A percentile compares a stretch with the other conserved stretches of the same genome.
These are phyloP conservation scores for Pestalotiopsis fici DNA, from an alignment of 2,329 filamentous ascomycete genomes.

Conservation along the genomic window DNA sequence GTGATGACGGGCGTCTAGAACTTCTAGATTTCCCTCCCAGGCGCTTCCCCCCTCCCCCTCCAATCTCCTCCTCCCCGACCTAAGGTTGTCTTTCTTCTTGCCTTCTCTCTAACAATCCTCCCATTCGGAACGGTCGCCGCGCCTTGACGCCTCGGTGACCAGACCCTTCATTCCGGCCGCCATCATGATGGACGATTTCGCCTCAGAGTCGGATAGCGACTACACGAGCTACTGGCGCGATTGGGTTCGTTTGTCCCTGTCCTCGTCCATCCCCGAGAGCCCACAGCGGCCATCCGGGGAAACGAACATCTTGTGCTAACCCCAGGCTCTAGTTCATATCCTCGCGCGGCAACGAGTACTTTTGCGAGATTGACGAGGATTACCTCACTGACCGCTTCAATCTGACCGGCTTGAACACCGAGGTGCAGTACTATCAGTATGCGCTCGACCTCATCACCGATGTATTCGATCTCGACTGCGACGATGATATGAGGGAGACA, in stretches of 20 bases:
- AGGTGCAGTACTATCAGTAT: conserved; percentile 99
- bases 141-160: neutral
- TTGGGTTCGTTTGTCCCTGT: conserved; percentile 71
- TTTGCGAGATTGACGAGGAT: conserved; percentile 99
- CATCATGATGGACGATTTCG: conserved; percentile 87
- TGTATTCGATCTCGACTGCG: conserved; percentile 97
- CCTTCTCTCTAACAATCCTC: neutral
- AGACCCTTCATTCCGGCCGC: conserved; percentile 8
- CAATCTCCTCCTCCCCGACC: neutral
- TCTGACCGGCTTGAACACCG: conserved; percentile 92
- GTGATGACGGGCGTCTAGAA: conserved; percentile 7
- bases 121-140: neutral
- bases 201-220: conserved; percentile 96
- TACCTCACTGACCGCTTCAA: conserved; percentile 99
- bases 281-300: too few species aligned
- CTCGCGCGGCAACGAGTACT: conserved; percentile 96
- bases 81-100: too few species aligned
- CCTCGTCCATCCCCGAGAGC: neutral
- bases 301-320: conserved; percentile 17
- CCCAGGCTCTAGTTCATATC: conserved; percentile 80
- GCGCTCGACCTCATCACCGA: conserved; percentile 96
- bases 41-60: neutral
- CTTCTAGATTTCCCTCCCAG: neutral
- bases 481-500: conserved; percentile 96
- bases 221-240: conserved; percentile 99